Conservation (phyloP, 2,329 filamentous ascomycete genomes). For the Biscogniauxia mediterranea region DNA sequence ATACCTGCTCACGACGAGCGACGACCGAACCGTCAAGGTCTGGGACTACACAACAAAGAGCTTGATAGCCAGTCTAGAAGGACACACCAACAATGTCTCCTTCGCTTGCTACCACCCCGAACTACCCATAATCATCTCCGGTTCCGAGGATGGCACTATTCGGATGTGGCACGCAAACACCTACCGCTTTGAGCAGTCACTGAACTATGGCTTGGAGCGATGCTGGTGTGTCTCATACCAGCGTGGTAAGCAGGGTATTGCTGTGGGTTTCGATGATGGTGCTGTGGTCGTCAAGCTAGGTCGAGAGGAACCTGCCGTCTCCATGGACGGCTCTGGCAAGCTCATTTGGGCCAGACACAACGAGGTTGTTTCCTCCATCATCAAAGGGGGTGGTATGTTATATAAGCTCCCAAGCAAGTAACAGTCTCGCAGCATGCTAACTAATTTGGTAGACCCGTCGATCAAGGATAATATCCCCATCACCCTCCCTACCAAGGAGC, state of each 20-base stretch:
- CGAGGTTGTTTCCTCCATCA: conserved; percentile 90
- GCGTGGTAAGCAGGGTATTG: conserved; percentile 88
- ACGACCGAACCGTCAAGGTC: conserved; percentile 94
- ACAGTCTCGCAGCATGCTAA: conserved; percentile 27
- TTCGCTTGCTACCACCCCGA: conserved; percentile 98
- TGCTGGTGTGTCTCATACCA: conserved; percentile 98
- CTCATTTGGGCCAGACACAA: conserved; percentile 94
- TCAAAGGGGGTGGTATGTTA: conserved; percentile 75
- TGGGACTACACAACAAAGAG: conserved; percentile 99
- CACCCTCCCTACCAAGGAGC: conserved; percentile 84
- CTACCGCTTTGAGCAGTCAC: conserved; percentile 89
- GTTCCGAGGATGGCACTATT: conserved; percentile 94
- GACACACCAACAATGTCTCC: conserved; percentile 96
- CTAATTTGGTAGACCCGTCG: conserved; percentile 57
- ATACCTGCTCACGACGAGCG: conserved; percentile 93
- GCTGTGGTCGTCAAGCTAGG: conserved; percentile 98
- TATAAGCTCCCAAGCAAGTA: not conserved
- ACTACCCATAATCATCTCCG: conserved; percentile 93
- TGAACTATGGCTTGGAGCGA: conserved; percentile 93
- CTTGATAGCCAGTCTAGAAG: conserved; percentile 91
- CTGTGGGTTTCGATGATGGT: conserved; percentile 95
- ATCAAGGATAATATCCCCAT: conserved; percentile 89
- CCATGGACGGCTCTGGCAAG: conserved; percentile 95
- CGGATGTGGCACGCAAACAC: conserved; percentile 99
- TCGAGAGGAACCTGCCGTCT: conserved; percentile 93